A percentile compares a stretch with the other conserved stretches of the same genome.
Evolutionary conservation across 257 asterid genomes (phyloP).

Genomic region (Solanum verrucosum): DNA sequence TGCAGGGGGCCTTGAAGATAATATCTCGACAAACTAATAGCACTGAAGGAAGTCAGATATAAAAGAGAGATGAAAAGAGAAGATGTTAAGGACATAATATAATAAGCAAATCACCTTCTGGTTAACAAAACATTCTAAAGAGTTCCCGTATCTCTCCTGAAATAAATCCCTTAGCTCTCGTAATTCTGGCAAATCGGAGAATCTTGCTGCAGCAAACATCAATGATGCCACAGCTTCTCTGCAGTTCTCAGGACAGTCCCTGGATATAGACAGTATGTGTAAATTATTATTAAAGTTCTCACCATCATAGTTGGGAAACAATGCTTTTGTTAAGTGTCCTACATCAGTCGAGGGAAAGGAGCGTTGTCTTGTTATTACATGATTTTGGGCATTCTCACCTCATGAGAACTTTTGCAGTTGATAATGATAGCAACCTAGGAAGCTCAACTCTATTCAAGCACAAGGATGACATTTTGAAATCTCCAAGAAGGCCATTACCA

Average conservation of each 20-base stretch:
- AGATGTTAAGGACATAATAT: background rate
- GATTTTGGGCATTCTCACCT: background rate
- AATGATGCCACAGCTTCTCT: constrained; percentile 77
- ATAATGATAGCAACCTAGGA: background rate
- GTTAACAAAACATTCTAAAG: constrained; percentile 58
- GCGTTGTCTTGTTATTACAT: background rate
- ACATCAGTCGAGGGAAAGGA: background rate
- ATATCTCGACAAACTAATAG: constrained; percentile 71
- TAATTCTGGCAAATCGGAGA: constrained; percentile 93
- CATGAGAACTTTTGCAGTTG: background rate
- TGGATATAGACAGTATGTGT: constrained; percentile 20
- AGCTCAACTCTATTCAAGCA: background rate
- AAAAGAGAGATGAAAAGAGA: constrained; percentile 4
- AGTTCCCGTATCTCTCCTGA: constrained; percentile 69
- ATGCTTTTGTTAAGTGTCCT: background rate
- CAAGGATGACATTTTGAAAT: background rate
- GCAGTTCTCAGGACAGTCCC: constrained; percentile 96
- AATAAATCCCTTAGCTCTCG: constrained; percentile 82
- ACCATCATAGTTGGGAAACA: background rate
- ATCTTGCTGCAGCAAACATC: constrained; percentile 98
- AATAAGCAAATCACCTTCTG: constrained; percentile 51
- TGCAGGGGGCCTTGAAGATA: constrained; percentile 51
- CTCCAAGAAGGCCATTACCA: background rate
- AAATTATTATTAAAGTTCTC: background rate
- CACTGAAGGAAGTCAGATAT: constrained; percentile 19